Base-by-base conservation (phyloP, 768 basidiomycete genomes). In the Dioszegia hungarica region DNA sequence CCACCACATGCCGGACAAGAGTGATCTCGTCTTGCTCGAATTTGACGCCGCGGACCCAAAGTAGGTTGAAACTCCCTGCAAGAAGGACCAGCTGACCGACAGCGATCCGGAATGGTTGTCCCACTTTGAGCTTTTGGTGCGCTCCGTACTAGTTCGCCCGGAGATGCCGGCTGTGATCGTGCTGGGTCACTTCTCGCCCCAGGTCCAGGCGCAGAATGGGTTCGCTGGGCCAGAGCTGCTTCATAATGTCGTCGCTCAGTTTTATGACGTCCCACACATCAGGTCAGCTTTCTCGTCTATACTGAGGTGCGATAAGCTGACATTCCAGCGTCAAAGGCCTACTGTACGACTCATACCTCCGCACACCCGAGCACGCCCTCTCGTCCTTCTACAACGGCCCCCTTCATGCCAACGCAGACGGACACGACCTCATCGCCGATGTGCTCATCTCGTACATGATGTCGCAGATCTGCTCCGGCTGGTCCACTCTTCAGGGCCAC, bases 251-350 rank as follows among this genome's bases (percentile, higher is more conserved):
- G 92, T 97, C 0, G 89, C 95, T 1, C 91, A 93, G 72, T 98
- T 91, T 79, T 99, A 99, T 79, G 95, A 99, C 72, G 84, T 97
- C 25, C 93, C 94, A 0, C 90, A 98, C 73, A 79, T 99, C 67
- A 84, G 82, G 85, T 84, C 43, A 38, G 79, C 60, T 22, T 43
- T 17, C n/a, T 25, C 22, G 20, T 45, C 14, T 3, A 40, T 12
- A 10, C 10, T 6, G 15, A 8, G 20, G n/a, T 15, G 20, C 41
- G 9, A n/a, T n/a, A n/a, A 39, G 40, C 61, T 57, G 19, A 56
- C 40, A n/a, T 47, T n/a, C 28, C 64, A 89, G 86, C 75, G 82
- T 84, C 59, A 94, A 94, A 76, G 83, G 90, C 12, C 78, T 87
- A 28, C 75, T 94, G 2, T 94, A 90, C 77, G 83, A 87, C 3